phyloP scores from a whole-genome alignment of 768 basidiomycete genomes.

The Podaxis mareebaensis region DNA sequence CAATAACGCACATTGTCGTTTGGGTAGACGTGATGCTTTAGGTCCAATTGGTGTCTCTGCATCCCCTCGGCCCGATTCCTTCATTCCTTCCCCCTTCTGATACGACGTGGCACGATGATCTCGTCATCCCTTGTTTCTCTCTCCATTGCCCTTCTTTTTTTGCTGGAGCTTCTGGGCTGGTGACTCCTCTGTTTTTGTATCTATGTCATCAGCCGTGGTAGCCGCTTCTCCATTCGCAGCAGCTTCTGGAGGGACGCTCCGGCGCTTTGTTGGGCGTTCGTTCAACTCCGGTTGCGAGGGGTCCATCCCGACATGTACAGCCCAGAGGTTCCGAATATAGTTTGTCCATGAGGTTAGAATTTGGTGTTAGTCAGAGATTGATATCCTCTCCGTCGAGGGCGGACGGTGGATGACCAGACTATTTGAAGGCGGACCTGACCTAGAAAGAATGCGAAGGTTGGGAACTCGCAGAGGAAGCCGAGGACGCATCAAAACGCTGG shows the following conservation, averaged over 20 bases:
- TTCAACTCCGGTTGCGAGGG: not conserved
- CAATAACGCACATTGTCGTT: conserved; percentile 80
- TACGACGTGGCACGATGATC: conserved; percentile 45
- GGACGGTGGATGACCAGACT: not conserved
- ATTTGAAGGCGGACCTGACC: not conserved
- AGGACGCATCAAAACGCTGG: conserved; percentile 4
- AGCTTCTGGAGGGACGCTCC: not conserved
- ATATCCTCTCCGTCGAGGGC: not conserved
- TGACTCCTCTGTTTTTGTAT: not conserved
- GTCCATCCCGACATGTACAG: conserved; percentile 9
- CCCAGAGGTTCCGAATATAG: not conserved
- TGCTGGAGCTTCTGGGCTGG: conserved; percentile 20
- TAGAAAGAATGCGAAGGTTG: not conserved
- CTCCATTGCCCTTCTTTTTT: conserved; percentile 33
- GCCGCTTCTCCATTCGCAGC: not conserved
- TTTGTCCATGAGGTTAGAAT: not conserved
- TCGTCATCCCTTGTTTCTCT: conserved; percentile 37
- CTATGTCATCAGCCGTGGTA: not conserved
- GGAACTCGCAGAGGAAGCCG: not conserved
- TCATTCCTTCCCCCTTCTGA: conserved; percentile 26
- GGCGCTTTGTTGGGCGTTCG: conserved; percentile 9
- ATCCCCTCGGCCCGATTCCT: conserved; percentile 20
- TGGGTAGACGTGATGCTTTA: conserved; percentile 68
- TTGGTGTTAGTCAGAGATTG: not conserved
- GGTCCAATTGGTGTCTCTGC: conserved; percentile 29